phyloP scores from a whole-genome alignment of 805 yeast genomes.

The Lipomyces spencermartinsiae region DNA sequence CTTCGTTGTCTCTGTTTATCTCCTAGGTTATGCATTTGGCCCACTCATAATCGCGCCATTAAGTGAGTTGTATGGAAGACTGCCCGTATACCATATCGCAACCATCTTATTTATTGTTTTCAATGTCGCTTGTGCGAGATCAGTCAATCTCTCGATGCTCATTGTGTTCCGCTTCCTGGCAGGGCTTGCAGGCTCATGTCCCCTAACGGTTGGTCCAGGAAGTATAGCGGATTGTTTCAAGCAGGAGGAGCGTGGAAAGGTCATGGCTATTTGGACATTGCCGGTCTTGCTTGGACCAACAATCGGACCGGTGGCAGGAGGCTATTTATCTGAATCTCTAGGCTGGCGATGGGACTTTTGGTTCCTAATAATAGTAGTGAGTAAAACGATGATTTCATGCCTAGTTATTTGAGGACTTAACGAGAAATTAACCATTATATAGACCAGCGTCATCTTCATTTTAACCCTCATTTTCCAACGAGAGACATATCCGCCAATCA shows the following conservation, averaged over 20 bases:
- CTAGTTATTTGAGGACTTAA: constrained; percentile 39
- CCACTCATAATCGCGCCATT: constrained; percentile 70
- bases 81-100: constrained; percentile 59
- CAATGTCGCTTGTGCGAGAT: constrained; percentile 68
- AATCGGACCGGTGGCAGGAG: constrained; percentile 55
- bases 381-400: constrained; percentile 57
- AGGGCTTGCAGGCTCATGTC: constrained; percentile 70
- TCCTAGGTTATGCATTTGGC: constrained; percentile 73
- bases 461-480: constrained; percentile 54
- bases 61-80: constrained; percentile 69
- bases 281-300: constrained; percentile 70
- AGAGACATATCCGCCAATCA: constrained; percentile 66
- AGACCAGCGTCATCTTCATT: constrained; percentile 43
- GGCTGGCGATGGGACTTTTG: constrained; percentile 72
- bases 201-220: constrained; percentile 73
- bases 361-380: constrained; percentile 46
- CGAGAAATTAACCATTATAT: neutral
- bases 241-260: constrained; percentile 55
- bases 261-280: constrained; percentile 62
- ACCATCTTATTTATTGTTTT: constrained; percentile 56
- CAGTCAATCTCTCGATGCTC: constrained; percentile 61
- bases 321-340: constrained; percentile 57
- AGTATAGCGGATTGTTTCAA: constrained; percentile 66
- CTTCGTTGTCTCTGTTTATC: constrained; percentile 63
- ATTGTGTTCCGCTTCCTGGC: constrained; percentile 65